phyloP scores from a whole-genome alignment of 2,329 filamentous ascomycete species.

The Nemania abortiva region DNA sequence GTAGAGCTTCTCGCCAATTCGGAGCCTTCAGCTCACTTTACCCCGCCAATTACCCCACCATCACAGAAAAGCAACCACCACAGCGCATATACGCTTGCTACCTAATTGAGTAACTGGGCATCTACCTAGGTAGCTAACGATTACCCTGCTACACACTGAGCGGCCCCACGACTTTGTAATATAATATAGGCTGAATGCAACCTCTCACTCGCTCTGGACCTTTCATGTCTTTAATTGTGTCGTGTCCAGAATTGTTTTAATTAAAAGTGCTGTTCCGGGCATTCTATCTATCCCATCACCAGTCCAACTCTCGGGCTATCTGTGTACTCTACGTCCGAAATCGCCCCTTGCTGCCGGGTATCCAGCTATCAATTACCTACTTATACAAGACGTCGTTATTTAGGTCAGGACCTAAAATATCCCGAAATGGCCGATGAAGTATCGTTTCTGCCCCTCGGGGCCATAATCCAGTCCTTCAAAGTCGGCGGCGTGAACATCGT shows the following conservation, averaged over 20 bases:
- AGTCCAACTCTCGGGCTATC: not conserved
- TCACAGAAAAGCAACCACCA: constrained; percentile 2
- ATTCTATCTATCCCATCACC: not conserved
- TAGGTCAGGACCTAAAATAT: not conserved
- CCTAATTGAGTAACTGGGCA: too few relatives aligned
- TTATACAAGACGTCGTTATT: not conserved
- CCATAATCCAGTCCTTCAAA: constrained; percentile 83
- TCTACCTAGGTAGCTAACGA: not conserved
- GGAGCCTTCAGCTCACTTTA: constrained; percentile 17
- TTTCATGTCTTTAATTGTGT: not conserved
- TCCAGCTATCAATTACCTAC: not conserved
- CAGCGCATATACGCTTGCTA: too few relatives aligned
- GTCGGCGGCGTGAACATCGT: constrained; percentile 88
- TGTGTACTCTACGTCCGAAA: not conserved
- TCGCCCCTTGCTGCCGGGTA: not conserved
- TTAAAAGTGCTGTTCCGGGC: not conserved
- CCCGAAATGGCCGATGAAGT: constrained; percentile 57
- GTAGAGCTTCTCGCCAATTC: constrained; percentile 11
- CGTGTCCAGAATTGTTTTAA: constrained; percentile 1
- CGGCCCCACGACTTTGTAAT: constrained; percentile 20
- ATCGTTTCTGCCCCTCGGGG: constrained; percentile 79
- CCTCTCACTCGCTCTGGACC: constrained; percentile 8
- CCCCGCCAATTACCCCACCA: constrained; percentile 37
- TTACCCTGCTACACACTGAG: constrained; percentile 1
- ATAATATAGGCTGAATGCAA: constrained; percentile 36